Conservation (phyloP, 768 basidiomycete species). For the Coprinopsis marcescibilis region DNA sequence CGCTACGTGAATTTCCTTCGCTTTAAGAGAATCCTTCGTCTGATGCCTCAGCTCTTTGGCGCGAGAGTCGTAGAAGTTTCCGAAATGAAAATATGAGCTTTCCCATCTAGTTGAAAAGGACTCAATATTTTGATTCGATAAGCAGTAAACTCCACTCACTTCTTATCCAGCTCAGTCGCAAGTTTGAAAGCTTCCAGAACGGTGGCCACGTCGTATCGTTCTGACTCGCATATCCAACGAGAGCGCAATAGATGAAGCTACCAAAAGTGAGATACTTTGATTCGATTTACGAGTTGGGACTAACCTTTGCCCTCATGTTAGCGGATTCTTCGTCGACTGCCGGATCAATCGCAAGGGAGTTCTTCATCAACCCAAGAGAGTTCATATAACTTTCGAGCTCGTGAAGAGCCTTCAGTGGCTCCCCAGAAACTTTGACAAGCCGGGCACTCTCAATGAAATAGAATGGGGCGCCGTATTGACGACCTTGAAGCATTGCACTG, state of each 20-base stretch:
- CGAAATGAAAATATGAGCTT: constrained; percentile 79
- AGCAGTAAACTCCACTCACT: constrained; percentile 27
- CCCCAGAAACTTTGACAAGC: constrained; percentile 71
- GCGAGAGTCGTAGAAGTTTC: constrained; percentile 81
- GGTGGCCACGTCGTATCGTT: constrained; percentile 62
- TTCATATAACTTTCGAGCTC: constrained; percentile 77
- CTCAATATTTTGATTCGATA: not conserved
- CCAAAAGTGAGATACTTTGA: not conserved
- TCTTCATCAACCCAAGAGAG: constrained; percentile 40
- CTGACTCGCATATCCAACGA: constrained; percentile 90
- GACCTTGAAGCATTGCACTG: constrained; percentile 88
- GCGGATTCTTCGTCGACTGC: constrained; percentile 45
- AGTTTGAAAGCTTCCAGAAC: constrained; percentile 55
- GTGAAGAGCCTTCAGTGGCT: constrained; percentile 78
- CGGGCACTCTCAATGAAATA: constrained; percentile 90
- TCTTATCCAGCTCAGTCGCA: constrained; percentile 43
- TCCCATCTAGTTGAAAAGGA: constrained; percentile 63
- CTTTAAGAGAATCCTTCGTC: constrained; percentile 39
- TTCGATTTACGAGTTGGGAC: constrained; percentile 6
- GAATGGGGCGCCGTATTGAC: constrained; percentile 62
- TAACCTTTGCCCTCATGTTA: constrained; percentile 69
- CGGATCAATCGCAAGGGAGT: constrained; percentile 46
- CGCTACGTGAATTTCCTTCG: constrained; percentile 23
- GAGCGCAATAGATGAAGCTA: constrained; percentile 79
- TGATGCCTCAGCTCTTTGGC: constrained; percentile 43